Evolutionary conservation across 169 alveolate species (phyloP), one percentile per base, ranked within the genome.

Genomic region (Plasmodium yoelii): DNA sequence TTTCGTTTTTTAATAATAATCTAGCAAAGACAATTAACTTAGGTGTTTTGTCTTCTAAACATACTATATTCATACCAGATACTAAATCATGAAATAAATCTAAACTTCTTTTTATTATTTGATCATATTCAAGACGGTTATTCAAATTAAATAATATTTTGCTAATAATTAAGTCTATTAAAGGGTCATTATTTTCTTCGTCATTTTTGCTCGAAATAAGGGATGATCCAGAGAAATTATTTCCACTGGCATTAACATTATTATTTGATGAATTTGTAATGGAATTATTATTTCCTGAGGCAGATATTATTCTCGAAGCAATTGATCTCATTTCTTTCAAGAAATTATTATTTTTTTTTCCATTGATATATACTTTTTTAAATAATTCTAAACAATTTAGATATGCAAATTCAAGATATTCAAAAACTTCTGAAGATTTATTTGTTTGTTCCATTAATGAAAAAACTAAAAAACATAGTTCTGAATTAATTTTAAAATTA

Each of bases 51-150:
- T 95, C 98, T 12, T 97, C 96, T 68, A 97, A 95, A 73, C 97
- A 98, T 26, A 97, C 98, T 55, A 97, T 96, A 84, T 96, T 96
- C 74, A 97, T 96, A 34, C 99, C 99, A 6, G 98, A 96, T 6
- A 97, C 98, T 22, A 96, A 87, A 67, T 96, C 98, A 73, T 95
- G 94, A 74, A 97, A 97, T 28, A 96, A 93, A 46, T 94, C 93
- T 91, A 97, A 93, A 22, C 98, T 94, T 92, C 95, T 95, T 94
- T 96, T 94, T 47, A 97, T 92, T 71, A 96, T 97, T 22, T 72
- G 90, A 86, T 96, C 98, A 86, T 90, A 92, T 39, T 88, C 93
- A 39, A 93, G 92, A 18, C 98, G 90, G 92, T 94, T 92, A 88
- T 96, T 98, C 64, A 97, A 91, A 87, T 97, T 97, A 80, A 93